A percentile compares a stretch with the other conserved stretches of the same genome.
phyloP scores from a whole-genome alignment of 2,329 filamentous ascomycete genomes.

The Gnomoniopsis sp. region DNA sequence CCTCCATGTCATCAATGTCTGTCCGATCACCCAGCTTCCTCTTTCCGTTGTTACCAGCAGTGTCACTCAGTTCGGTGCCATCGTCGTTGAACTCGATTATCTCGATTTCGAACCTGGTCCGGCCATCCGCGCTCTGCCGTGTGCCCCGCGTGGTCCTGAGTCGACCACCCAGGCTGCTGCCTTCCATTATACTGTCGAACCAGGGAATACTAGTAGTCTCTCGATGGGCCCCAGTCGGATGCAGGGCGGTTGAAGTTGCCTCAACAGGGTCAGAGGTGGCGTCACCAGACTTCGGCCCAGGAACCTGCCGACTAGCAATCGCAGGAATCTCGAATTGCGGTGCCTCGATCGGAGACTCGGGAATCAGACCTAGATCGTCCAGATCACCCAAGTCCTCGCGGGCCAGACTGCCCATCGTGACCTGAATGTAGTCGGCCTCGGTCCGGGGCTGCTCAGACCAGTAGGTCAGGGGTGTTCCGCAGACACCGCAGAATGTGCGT shows the following conservation, averaged over 20 bases:
- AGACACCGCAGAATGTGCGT: constrained; percentile 87
- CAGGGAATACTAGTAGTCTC: constrained; percentile 75
- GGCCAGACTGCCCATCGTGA: constrained; percentile 75
- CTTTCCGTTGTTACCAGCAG: constrained; percentile 41
- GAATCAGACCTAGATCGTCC: constrained; percentile 72
- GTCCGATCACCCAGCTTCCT: constrained; percentile 48
- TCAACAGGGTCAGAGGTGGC: constrained; percentile 26
- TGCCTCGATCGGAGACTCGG: constrained; percentile 34
- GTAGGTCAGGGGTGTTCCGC: constrained; percentile 78
- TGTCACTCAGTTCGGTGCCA: constrained; percentile 25
- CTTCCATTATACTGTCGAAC: constrained; percentile 79
- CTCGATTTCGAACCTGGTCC: constrained; percentile 75
- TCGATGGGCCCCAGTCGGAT: constrained; percentile 34
- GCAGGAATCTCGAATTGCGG: constrained; percentile 25
- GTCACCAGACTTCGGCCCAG: constrained; percentile 19
- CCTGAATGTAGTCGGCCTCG: constrained; percentile 74
- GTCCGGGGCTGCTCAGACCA: constrained; percentile 72
- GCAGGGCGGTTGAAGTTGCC: constrained; percentile 11
- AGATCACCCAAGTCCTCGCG: constrained; percentile 68
- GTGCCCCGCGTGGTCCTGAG: constrained; percentile 57
- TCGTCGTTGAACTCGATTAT: constrained; percentile 68
- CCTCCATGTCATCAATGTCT: constrained; percentile 17
- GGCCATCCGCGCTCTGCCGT: constrained; percentile 58
- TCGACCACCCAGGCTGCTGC: constrained; percentile 68
- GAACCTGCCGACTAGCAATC: constrained; percentile 18